Base-by-base conservation (phyloP, 148 eudicot species). In the Rhododendron griersonianum region DNA sequence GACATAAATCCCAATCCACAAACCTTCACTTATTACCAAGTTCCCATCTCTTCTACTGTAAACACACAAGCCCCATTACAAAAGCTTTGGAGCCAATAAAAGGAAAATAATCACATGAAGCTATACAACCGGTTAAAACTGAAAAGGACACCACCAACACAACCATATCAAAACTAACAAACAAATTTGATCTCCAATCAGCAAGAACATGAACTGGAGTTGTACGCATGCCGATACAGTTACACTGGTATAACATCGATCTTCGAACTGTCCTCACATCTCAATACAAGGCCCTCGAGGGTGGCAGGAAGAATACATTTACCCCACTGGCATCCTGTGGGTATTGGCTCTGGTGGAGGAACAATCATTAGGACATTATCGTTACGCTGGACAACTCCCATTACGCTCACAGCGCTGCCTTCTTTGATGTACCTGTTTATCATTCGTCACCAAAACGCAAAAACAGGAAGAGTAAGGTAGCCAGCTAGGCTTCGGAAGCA, bases 291-390 rank as follows among this genome's bases (percentile, higher is more conserved):
- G 18, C 99, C 99, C 84, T 96, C 98, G 3, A 96, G 93, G 89
- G 89, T 94, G 73, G 97, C 94, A 0, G 99, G 99, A 53, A 96
- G 94, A 81, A 95, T 94, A 81, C 96, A 95, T 57, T 88, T 93
- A n/a, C 88, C 86, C 99, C 99, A 96, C 87, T 95, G 99, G 93
- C 99, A 96, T 85, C 98, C 99, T 10, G 97, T 96, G 30, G 96
- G 91, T 80, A 93, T 89, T 45, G 98, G 94, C 87, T 96, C 98
- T 0, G 94, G 86, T 25, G 98, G 96, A 81, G 99, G 93, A 55
- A 96, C 98, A 35, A 96, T 96, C 99, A 96, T 96, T 8, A 96
- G 91, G 86, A 96, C 97, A 18, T 92, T 96, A 14, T 94, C 99
- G 48, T 95, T 95, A 85, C 99, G 87, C 89, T 94, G 96, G 48